Evolutionary conservation across 1,284 basidiomycete genomes (phyloP).

Genomic region (Agaricales sp.): DNA sequence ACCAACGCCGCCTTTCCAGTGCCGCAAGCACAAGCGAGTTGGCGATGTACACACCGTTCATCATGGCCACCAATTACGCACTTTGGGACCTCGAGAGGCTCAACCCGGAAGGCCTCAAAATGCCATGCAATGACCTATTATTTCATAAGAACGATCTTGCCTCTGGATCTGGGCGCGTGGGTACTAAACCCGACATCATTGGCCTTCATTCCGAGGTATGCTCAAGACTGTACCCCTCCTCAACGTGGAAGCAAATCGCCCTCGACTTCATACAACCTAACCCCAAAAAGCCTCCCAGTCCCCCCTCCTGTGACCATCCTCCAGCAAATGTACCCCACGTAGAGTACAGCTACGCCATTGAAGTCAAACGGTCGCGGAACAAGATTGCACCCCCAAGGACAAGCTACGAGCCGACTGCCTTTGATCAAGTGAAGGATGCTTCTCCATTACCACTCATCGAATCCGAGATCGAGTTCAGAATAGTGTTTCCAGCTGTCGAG

Average conservation of each 20-base stretch:
- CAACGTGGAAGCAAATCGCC: too few species aligned
- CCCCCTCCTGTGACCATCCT: neutral
- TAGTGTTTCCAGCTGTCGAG: too few species aligned
- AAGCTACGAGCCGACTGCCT: too few species aligned
- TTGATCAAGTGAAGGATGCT: neutral
- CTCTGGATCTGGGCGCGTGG: neutral
- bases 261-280: neutral
- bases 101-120: neutral
- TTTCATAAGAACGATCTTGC: neutral
- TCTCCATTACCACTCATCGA: neutral
- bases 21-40: too few species aligned
- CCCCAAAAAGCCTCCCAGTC: neutral
- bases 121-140: neutral
- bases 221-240: neutral
- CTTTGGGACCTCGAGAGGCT: neutral
- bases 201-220: neutral
- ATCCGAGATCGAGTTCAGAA: neutral
- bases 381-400: neutral
- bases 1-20: too few species aligned
- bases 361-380: neutral
- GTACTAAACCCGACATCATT: neutral
- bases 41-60: too few species aligned
- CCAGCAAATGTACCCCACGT: neutral
- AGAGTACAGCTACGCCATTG: neutral
- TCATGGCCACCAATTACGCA: neutral